phyloP scores from a whole-genome alignment of 345 rosid species.

The Clausena lansium region DNA sequence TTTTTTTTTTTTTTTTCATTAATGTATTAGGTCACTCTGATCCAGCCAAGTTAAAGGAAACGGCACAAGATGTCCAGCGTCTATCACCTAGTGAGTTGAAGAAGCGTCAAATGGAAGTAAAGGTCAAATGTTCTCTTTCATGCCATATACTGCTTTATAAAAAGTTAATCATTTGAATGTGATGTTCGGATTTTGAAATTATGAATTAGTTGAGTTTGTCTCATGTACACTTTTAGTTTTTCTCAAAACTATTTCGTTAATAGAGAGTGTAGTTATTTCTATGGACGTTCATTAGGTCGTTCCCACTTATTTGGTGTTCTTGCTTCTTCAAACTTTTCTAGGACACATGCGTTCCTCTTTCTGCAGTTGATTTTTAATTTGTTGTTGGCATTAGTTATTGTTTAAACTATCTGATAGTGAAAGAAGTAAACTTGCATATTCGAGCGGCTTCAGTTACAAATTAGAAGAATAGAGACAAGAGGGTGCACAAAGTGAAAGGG shows the following conservation, averaged over 20 bases:
- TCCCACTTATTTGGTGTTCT: no score
- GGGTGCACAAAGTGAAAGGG: not conserved
- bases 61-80: slow-evolving; percentile 63
- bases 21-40: slow-evolving; percentile 75
- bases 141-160: not conserved
- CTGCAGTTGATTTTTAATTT: not conserved
- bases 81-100: slow-evolving; percentile 60
- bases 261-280: not conserved
- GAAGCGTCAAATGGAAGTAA: slow-evolving; percentile 76
- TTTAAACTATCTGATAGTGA: not conserved
- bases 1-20: not conserved
- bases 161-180: not conserved
- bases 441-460: not conserved
- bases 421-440: not conserved
- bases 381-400: not conserved
- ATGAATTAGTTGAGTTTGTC: not conserved
- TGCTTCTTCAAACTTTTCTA: not conserved
- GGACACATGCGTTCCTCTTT: not conserved
- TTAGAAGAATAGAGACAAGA: not conserved
- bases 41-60: slow-evolving; percentile 71
- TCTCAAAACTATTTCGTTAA: not conserved
- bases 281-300: no score
- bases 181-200: not conserved
- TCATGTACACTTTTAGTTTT: not conserved
- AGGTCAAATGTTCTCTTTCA: slow-evolving; percentile 40